A percentile compares a stretch with the other conserved stretches of the same genome.
These are phyloP conservation scores for Eucalyptus regnans DNA, from an alignment of 345 rosid genomes.

Conservation along the genomic window DNA sequence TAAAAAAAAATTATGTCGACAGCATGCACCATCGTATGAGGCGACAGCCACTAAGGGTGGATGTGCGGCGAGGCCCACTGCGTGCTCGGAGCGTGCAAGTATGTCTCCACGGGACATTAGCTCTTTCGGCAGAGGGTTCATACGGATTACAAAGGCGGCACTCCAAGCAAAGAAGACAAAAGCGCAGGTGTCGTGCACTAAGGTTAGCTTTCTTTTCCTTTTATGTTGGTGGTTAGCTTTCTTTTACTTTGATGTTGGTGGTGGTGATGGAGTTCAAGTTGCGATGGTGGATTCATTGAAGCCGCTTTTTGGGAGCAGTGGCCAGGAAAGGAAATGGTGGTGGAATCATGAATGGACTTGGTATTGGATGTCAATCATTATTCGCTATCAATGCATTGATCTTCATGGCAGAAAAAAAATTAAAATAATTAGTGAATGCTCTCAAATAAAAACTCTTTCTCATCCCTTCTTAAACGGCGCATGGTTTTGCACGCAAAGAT, in stretches of 20 bases:
- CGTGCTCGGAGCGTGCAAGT: background rate
- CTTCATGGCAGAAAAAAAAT: background rate
- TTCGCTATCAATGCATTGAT: background rate
- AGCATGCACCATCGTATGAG: background rate
- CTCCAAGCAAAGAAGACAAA: background rate
- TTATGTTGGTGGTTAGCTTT: background rate
- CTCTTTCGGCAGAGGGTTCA: background rate
- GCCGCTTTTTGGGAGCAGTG: background rate
- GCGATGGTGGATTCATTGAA: background rate
- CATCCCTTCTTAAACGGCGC: background rate
- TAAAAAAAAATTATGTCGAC: rapidly evolving
- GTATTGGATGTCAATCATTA: background rate
- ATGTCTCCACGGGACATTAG: background rate
- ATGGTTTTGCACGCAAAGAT: background rate
- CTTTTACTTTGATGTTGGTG: background rate
- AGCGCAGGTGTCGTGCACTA: background rate
- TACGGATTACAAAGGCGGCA: background rate
- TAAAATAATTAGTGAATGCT: no score
- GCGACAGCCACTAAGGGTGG: background rate
- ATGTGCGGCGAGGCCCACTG: background rate
- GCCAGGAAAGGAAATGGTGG: background rate
- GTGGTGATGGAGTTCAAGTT: background rate
- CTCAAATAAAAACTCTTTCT: no score
- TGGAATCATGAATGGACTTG: background rate
- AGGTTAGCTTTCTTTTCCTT: background rate